Base-by-base conservation (phyloP, 257 asterid genomes). In the Cinchona pubescens region DNA sequence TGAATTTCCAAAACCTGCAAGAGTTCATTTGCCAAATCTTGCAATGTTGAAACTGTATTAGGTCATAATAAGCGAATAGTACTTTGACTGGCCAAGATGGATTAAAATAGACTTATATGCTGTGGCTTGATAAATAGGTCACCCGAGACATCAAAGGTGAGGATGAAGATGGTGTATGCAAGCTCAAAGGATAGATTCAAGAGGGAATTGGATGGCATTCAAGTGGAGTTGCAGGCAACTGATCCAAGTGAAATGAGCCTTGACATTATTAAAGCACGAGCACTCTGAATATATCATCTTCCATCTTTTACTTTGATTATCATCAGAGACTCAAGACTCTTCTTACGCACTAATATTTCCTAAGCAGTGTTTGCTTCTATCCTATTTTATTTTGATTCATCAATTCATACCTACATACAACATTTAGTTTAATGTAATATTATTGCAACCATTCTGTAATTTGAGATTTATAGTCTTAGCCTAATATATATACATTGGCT, bases 181-280 rank as follows among this genome's bases (percentile, higher is more conserved):
- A 92, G 96, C 87, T 88, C 97, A 2, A 92, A 90, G 82, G 97
- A 92, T 78, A 88, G 94, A 81, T 90, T 90, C 82, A 92, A 92
- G 95, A 89, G 93, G 80, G 93, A 92, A 85, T 76, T 90, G 71
- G 95, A 92, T 40, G 96, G 97, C 34, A 90, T 89, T 70, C 97
- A 90, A 78, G 89, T 89, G 69, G 97, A 92, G 60, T 81, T 90
- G 38, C 97, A 90, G 77, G 94, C 94, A 61, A 91, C 97, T 0
- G 97, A 92, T 76, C 96, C 97, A 23, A 92, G 97, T 78, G 97
- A 92, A 80, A 89, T 92, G 98, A 92, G 97, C 83, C 69, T 89
- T 13, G 96, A 92, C 90, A 86, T 90, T 78, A 73, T 90, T 21
- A 92, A 92, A 78, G 80, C 76, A 5, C 89, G 97, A n/a, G 96